phyloP scores from a whole-genome alignment of 176 grass and related monocot genomes.

The Metroxylon sagu region DNA sequence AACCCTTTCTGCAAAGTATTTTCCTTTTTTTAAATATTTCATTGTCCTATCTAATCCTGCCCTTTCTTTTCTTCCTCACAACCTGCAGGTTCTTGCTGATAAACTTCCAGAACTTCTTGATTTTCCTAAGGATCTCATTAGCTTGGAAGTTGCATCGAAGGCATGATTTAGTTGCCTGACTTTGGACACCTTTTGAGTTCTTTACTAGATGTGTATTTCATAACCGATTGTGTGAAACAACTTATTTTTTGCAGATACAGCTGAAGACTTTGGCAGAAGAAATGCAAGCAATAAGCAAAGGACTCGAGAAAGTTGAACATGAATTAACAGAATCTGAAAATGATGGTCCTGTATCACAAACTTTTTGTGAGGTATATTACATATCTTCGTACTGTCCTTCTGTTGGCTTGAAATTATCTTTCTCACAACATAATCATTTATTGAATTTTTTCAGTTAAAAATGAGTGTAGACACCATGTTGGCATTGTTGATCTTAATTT shows the following conservation, averaged over 20 bases:
- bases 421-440: no score
- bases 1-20: no score
- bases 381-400: no score
- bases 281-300: constrained; percentile 99
- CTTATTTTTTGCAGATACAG: constrained; percentile 66
- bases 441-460: no score
- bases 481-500: no score
- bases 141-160: constrained; percentile 85
- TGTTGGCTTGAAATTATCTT: no score
- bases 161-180: constrained; percentile 21
- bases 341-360: constrained; percentile 84
- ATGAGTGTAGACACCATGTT: no score
- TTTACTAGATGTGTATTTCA: constrained; percentile 1
- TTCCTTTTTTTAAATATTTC: not conserved
- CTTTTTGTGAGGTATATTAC: constrained; percentile 48
- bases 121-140: constrained; percentile 78
- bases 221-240: constrained; percentile 10
- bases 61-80: not conserved
- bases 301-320: constrained; percentile 95
- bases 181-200: constrained; percentile 5
- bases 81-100: constrained; percentile 72
- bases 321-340: constrained; percentile 92
- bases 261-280: constrained; percentile 93
- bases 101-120: constrained; percentile 97
- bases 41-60: not conserved